Base-by-base conservation (phyloP, 345 rosid genomes). In the Populus euphratica region DNA sequence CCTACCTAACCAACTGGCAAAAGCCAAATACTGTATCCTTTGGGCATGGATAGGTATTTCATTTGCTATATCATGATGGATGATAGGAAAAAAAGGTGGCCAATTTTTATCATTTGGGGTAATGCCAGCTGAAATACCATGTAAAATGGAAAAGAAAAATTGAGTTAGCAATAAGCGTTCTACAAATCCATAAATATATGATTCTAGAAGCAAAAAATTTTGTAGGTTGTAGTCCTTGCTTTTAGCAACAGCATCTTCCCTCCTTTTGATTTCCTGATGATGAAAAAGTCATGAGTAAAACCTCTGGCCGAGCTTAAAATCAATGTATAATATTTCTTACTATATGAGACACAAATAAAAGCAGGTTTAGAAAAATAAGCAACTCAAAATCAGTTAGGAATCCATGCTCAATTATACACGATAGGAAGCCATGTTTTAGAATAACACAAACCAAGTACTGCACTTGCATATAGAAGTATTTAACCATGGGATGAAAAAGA, bases 1-100 rank as follows among this genome's bases (percentile, higher is more conserved):
- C n/a, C 76, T 80, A 94, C 99, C 99, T 82, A 96, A 88, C 99
- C 98, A 96, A 87, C 97, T 96, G 44, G 98, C 97, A 54, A 96
- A 96, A 72, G 99, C 99, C 77, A 96, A 87, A 84, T 96, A 96
- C 82, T 96, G 99, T 77, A 92, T 85, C 86, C 88, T 91, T 47
- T 96, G 99, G n/a, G 94, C 97, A 86, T 91, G 92, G 75, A 89
- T 88, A 16, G 98, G 99, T 84, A 92, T 94, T 84, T 96, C 99
- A 49, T 91, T 96, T 35, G 98, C 89, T 73, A 96, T 91, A 81
- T 96, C 99, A 81, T 96, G 99, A 82, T 94, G 99, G 70, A 96
- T 96, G 62, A 96, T 90, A 68, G 99, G 99, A 73, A 91, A 96
- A 80, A 90, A 82, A 1, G 98, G 98, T 20, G 99, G 99, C 97